phyloP scores from a whole-genome alignment of 192 early-diverging fungal genomes.

The Pilaira anomala region DNA sequence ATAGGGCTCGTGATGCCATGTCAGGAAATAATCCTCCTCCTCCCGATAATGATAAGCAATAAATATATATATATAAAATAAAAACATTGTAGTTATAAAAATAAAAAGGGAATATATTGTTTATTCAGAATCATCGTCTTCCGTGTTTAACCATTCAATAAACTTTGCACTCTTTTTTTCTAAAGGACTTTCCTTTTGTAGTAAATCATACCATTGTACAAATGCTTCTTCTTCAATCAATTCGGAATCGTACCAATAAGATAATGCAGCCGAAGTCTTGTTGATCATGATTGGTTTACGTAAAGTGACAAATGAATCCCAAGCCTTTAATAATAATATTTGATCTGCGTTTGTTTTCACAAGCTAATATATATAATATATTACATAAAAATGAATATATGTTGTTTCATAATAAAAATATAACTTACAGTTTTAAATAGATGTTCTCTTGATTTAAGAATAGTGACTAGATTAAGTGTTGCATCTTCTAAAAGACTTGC shows the following conservation, averaged over 20 bases:
- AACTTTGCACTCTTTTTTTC: conserved; percentile 65
- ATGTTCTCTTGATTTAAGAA: conserved; percentile 38
- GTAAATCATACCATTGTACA: conserved; percentile 57
- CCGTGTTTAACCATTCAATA: conserved; percentile 76
- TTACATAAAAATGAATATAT: background rate
- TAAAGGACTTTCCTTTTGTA: conserved; percentile 50
- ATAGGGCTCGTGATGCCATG: conserved; percentile 15
- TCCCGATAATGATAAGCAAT: conserved; percentile 1
- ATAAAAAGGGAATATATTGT: background rate
- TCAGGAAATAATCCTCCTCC: background rate
- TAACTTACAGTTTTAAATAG: conserved; percentile 41
- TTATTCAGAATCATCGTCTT: conserved; percentile 44
- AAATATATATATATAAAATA: conserved; percentile 1
- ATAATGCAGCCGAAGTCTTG: conserved; percentile 61
- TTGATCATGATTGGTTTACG: conserved; percentile 44
- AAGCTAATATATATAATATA: conserved; percentile 38
- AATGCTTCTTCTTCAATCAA: conserved; percentile 80
- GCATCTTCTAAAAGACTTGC: conserved; percentile 56
- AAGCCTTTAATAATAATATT: conserved; percentile 51
- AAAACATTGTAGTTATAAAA: background rate
- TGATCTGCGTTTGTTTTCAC: conserved; percentile 60
- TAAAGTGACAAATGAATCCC: conserved; percentile 54
- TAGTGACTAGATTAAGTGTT: conserved; percentile 34
- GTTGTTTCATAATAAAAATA: background rate
- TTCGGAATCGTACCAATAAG: conserved; percentile 69